Evolutionary conservation across 2,329 filamentous ascomycete species (phyloP), one percentile per base, ranked within the genome.

Genomic region (Verticillium alfalfae): DNA sequence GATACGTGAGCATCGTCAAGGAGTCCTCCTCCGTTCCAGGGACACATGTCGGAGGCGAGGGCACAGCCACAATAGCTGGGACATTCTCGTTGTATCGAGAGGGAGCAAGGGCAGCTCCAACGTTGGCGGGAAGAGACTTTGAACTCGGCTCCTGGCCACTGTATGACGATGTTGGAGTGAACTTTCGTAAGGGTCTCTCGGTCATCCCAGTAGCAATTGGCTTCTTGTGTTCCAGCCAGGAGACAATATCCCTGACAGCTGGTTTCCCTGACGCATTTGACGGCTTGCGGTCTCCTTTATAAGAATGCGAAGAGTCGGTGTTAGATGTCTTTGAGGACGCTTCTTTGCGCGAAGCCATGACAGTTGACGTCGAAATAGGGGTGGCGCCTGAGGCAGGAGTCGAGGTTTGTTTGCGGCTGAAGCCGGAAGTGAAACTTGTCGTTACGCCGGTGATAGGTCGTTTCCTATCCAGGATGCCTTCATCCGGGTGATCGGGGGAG

Each of bases 391-490:
- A n/a, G 39, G 2, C n/a, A 8, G 39, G n/a, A n/a, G 39, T 26
- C n/a, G 45, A 12, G 18, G 18, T 13, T 18, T 52, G 45, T 31
- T 31, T 52, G 45, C 63, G 64, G 16, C 61, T 59, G 22, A 65
- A 45, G 18, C 57, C 62, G n/a, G 64, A 55, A 41, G 64, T 63
- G 59, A 65, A 65, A 34, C 61, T 60, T 16, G 61, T 63, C 10
- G 59, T 58, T 2, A 63, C 61, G 18, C 39, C 57, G n/a, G 59
- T 56, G 22, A 65, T 34, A 9, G 64, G 64, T 15, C 61, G 62
- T 49, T 65, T 66, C 41, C 59, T 60, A 31, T 66, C 58, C 6
- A 66, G 60, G 12, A 65, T 37, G n/a, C 64, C 58, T 18, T 60
- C 45, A 54, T 61, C 26, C 26, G 26, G 26, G 26, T 31, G 26